A percentile compares a stretch with the other conserved stretches of the same genome.
phyloP scores from a whole-genome alignment of 2,329 filamentous ascomycete genomes.

The Nothophaeocryptopus gaeumannii region DNA sequence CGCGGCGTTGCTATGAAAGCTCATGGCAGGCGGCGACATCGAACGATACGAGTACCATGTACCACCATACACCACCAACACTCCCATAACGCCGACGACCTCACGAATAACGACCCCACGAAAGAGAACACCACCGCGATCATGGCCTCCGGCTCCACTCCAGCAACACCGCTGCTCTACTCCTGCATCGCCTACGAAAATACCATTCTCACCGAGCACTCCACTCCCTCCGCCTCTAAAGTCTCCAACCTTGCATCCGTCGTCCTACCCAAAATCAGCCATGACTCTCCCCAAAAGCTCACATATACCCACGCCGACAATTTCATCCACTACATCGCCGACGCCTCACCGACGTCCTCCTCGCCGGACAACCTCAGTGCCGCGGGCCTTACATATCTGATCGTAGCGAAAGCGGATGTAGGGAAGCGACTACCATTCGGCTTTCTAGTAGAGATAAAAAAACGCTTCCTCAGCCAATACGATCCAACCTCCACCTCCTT shows the following conservation, averaged over 20 bases:
- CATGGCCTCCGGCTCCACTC: slow-evolving; percentile 38
- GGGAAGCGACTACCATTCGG: slow-evolving; percentile 89
- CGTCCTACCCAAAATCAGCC: slow-evolving; percentile 91
- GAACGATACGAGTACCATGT: background rate
- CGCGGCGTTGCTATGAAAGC: background rate
- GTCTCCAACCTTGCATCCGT: slow-evolving; percentile 85
- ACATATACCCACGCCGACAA: slow-evolving; percentile 83
- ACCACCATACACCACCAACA: background rate
- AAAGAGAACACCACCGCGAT: slow-evolving; percentile 6
- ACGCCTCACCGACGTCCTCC: slow-evolving; percentile 49
- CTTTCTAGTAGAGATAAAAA: slow-evolving; percentile 86
- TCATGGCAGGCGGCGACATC: background rate
- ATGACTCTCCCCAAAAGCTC: slow-evolving; percentile 76
- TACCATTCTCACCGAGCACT: slow-evolving; percentile 92
- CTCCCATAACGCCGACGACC: too few species aligned
- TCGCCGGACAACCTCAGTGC: slow-evolving; percentile 36
- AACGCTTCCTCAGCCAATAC: slow-evolving; percentile 75
- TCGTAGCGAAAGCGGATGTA: slow-evolving; percentile 76
- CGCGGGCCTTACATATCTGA: slow-evolving; percentile 87
- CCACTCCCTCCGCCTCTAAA: slow-evolving; percentile 75
- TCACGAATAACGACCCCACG: background rate
- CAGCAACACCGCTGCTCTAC: slow-evolving; percentile 40
- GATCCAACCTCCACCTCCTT: slow-evolving; percentile 68
- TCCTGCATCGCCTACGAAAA: slow-evolving; percentile 91
- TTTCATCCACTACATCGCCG: slow-evolving; percentile 93